Conservation (phyloP, 805 yeast species). For the Candida yuanshanica region DNA sequence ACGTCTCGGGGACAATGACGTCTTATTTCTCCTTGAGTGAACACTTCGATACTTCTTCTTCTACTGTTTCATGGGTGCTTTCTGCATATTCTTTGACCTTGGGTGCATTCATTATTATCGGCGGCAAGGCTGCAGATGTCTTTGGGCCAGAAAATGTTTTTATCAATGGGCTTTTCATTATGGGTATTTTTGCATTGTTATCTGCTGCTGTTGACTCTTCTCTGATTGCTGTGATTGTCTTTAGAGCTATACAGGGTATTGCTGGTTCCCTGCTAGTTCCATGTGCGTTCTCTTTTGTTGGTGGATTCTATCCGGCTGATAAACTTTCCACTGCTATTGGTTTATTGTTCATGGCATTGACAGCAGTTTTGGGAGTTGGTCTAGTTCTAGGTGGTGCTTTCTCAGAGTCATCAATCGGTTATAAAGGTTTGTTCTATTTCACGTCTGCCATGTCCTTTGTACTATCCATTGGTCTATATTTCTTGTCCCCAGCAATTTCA, state of each 20-base stretch:
- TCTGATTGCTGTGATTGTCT: slow-evolving; percentile 31
- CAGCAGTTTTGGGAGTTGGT: slow-evolving; percentile 35
- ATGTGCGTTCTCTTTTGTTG: slow-evolving; percentile 29
- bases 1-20: slow-evolving; percentile 3
- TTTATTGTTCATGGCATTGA: slow-evolving; percentile 22
- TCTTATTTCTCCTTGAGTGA: slow-evolving; percentile 2
- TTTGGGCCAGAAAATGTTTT: slow-evolving; percentile 33
- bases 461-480: slow-evolving; percentile 19
- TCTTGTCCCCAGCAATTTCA: slow-evolving; percentile 27
- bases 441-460: slow-evolving; percentile 28
- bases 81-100: slow-evolving; percentile 40
- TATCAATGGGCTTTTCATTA: slow-evolving; percentile 18
- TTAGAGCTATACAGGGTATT: slow-evolving; percentile 41
- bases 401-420: slow-evolving; percentile 30
- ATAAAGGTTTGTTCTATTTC: slow-evolving; percentile 34
- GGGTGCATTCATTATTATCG: slow-evolving; percentile 37
- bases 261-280: slow-evolving; percentile 39
- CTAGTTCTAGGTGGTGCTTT: slow-evolving; percentile 41
- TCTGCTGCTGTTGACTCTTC: slow-evolving; percentile 31
- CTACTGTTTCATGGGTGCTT: slow-evolving; percentile 33
- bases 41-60: slow-evolving; percentile 1
- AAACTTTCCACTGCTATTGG: slow-evolving; percentile 25
- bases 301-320: slow-evolving; percentile 25
- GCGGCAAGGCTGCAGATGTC: slow-evolving; percentile 38
- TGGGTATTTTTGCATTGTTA: slow-evolving; percentile 28